Percentiles rank a stretch among this genome's conserved stretches.
Conservation (phyloP, 495 filamentous ascomycete species). For the Apodospora peruviana region DNA sequence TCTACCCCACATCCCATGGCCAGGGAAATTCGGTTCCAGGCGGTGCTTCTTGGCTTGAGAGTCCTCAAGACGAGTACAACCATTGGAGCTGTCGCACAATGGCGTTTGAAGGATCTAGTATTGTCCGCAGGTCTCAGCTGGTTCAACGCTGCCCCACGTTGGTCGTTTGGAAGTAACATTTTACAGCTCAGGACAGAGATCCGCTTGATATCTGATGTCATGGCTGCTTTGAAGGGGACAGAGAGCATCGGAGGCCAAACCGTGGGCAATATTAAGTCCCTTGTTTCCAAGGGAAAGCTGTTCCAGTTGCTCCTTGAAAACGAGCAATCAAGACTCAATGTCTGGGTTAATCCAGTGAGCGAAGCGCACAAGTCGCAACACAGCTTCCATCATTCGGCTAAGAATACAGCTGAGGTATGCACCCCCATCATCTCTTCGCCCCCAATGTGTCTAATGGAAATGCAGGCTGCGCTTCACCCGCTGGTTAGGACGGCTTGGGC, state of each 20-base stretch:
- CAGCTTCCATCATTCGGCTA: slow-evolving; percentile 25
- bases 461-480: slow-evolving; percentile 46
- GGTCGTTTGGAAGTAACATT: slow-evolving; percentile 93
- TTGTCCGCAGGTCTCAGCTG: slow-evolving; percentile 79
- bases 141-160: slow-evolving; percentile 78
- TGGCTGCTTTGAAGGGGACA: slow-evolving; percentile 52
- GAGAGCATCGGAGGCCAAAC: slow-evolving; percentile 50
- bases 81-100: slow-evolving; percentile 53
- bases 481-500: slow-evolving; percentile 78
- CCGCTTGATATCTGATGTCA: slow-evolving; percentile 72
- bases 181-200: slow-evolving; percentile 91
- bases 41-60: slow-evolving; percentile 73
- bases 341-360: slow-evolving; percentile 84
- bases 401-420: slow-evolving; percentile 48
- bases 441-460: background rate
- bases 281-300: slow-evolving; percentile 75
- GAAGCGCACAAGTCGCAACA: slow-evolving; percentile 40
- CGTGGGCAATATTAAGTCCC: slow-evolving; percentile 52
- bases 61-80: slow-evolving; percentile 65
- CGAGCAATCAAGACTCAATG: slow-evolving; percentile 73
- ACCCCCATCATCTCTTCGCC: background rate
- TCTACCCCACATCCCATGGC: slow-evolving; percentile 78
- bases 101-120: slow-evolving; percentile 81
- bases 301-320: slow-evolving; percentile 74
- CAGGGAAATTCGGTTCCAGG: slow-evolving; percentile 83